Evolutionary conservation across 2,329 filamentous ascomycete species (phyloP), one percentile per base, ranked within the genome.

Genomic region (Epichloe aotearoae): DNA sequence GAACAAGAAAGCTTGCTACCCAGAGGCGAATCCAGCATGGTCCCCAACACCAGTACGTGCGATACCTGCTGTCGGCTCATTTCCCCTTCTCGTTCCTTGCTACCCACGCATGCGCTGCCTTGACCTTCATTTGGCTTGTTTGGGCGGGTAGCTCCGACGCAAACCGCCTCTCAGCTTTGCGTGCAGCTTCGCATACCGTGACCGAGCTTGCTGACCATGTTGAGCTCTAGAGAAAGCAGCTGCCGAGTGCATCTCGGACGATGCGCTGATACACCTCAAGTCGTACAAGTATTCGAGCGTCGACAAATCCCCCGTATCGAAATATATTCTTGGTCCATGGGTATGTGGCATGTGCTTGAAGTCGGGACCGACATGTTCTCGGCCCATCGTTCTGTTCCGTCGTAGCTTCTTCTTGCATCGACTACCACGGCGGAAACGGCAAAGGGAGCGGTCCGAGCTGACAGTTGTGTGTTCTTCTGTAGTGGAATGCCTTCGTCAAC

Each of bases 401-500:
- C 8, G 10, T 11, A 11, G 33, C n/a, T 46, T 23, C n/a, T 37
- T 46, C 30, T 20, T 12, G 8, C 26, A 45, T 45, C 19, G 20
- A 30, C 3, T 6, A 6, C 26, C 20, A 14, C 41, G 41, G 8
- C 5, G 23, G 8, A 17, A 17, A 14, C 14, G 40, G 11, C 34
- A 14, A 33, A 33, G 33, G 20, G 39, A 30, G 44, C 12, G 15
- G 7, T 6, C 19, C 5, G 14, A 26, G 46, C 54, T 54, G 46
- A 52, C 50, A 39, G 15, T 30, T 20, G 10, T 20, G 10, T 17
- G 37, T 30, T 30, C 19, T 52, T 46, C 36, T 59, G 62, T 68
- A 97, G 91, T 98, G 93, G 93, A 97, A 96, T 79, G 88, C 83
- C 57, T 90, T 90, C 60, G 93, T 97, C 60, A 83, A 95, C 65